phyloP scores from a whole-genome alignment of 139 green algal genomes.

The Chlamydomonas sphaeroides region DNA sequence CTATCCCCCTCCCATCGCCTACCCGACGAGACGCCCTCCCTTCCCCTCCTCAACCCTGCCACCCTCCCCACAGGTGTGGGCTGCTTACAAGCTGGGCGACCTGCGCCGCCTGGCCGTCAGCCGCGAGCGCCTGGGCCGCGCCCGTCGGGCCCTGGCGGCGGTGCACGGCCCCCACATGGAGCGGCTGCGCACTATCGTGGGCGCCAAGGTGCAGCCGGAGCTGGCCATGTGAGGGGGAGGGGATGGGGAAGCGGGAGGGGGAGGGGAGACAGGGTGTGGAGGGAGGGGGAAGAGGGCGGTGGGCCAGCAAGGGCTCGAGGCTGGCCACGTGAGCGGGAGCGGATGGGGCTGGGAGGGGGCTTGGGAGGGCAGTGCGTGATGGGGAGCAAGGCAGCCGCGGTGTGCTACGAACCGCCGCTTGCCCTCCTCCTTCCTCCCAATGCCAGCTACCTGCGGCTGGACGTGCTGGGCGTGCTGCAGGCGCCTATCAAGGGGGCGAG shows the following conservation, averaged over 20 bases:
- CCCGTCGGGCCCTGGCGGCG: slow-evolving; percentile 50
- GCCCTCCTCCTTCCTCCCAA: background rate
- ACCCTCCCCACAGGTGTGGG: slow-evolving; percentile 44
- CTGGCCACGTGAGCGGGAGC: no score
- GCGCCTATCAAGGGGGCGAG: no score
- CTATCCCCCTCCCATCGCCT: no score
- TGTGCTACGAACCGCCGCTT: background rate
- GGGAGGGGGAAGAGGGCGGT: no score
- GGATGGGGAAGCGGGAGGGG: no score
- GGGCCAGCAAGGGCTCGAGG: no score
- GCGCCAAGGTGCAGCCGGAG: slow-evolving; percentile 68
- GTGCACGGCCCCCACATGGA: slow-evolving; percentile 70
- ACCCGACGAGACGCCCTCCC: no score
- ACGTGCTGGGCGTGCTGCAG: background rate
- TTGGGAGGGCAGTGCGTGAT: no score
- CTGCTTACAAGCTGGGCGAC: slow-evolving; percentile 61
- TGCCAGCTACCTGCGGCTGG: background rate
- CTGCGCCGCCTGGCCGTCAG: background rate
- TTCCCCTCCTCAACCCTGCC: no score
- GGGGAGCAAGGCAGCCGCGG: no score
- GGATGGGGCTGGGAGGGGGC: no score
- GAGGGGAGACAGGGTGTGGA: no score
- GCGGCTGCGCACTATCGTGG: slow-evolving; percentile 69
- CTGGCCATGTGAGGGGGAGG: slow-evolving; percentile 65
- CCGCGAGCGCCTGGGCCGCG: slow-evolving; percentile 56